Base-by-base conservation (phyloP, 176 grass and related monocot species). In the Oryza nivara region DNA sequence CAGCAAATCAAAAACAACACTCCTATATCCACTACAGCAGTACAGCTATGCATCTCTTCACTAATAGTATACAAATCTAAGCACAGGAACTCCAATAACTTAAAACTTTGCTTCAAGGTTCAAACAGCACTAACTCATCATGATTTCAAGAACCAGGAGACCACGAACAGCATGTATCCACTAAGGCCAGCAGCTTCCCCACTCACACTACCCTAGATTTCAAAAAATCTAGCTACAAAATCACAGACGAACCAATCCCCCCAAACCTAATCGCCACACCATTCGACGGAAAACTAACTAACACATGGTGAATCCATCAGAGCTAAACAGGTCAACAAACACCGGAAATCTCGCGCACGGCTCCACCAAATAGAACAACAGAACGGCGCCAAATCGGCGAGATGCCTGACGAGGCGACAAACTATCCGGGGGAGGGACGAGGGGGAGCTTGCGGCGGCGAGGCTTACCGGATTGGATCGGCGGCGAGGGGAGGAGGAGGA, bases 381-480 rank as follows among this genome's bases (percentile, higher is more conserved):
- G n/a, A n/a, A 35, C 45, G 11, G 17, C 44, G 22, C 28, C 11
- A 6, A 80, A 16, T 2, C 5, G 26, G 35, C 28, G 6, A 22
- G 30, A 32, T 32, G 30, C 30, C 30, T 32, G 30, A 32, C 30
- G 30, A 32, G 30, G 30, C 2, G 7, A 23, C 5, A n/a, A 72
- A 25, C 3, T 15, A 49, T 13, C 47, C 47, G 13, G 13, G 12
- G 0, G 47, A 49, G 49, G 17, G 14, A 17, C 1, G 49, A 52
- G 4, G 0, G 40, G 40, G 49, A 3, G 54, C 6, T 9, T n/a
- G 54, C 14, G 7, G 40, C 1, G 7, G 1, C 38, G 7, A 74
- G 72, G 69, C 80, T 82, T 69, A 16, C 65, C 35, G 9, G 69
- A 82, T 4, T 38, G 69, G 69, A 64, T 64, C 52, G 80, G 54